A percentile compares a stretch with the other conserved stretches of the same genome.
Evolutionary conservation across 2,329 filamentous ascomycete species (phyloP).

Genomic region (Epicoccum sorghinum): DNA sequence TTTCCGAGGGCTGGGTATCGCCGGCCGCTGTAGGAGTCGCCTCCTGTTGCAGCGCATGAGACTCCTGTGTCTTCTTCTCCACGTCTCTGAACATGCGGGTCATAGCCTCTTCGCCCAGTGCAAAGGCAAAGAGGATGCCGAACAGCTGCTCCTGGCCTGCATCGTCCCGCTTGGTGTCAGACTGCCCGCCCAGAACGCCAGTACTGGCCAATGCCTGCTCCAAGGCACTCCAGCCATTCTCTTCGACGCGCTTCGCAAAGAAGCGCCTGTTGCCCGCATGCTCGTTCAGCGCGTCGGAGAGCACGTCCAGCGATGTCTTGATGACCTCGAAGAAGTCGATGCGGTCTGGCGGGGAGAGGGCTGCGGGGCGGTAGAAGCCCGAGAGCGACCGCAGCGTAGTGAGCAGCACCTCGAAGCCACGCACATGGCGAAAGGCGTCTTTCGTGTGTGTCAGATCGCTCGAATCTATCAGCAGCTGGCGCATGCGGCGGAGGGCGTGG

Average conservation of each 20-base stretch:
- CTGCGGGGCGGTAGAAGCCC: constrained; percentile 75
- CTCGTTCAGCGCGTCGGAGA: constrained; percentile 75
- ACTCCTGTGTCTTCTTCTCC: constrained; percentile 34
- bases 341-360: constrained; percentile 67
- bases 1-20: constrained; percentile 23
- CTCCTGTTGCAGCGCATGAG: constrained; percentile 18
- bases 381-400: constrained; percentile 72
- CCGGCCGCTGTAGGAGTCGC: constrained; percentile 3
- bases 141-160: constrained; percentile 72
- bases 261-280: constrained; percentile 88
- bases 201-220: constrained; percentile 74
- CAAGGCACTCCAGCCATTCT: constrained; percentile 78
- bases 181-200: constrained; percentile 53
- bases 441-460: constrained; percentile 61
- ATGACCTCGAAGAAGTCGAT: constrained; percentile 71
- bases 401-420: constrained; percentile 78
- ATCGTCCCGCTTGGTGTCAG: constrained; percentile 42
- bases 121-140: constrained; percentile 80
- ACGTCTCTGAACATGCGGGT: constrained; percentile 66
- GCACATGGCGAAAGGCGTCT: constrained; percentile 81
- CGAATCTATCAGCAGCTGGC: constrained; percentile 66
- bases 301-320: constrained; percentile 72
- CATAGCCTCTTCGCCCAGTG: constrained; percentile 77
- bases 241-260: constrained; percentile 77
- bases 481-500: constrained; percentile 67